phyloP scores from a whole-genome alignment of 148 eudicot species.

The Vaccinium myrtillus region DNA sequence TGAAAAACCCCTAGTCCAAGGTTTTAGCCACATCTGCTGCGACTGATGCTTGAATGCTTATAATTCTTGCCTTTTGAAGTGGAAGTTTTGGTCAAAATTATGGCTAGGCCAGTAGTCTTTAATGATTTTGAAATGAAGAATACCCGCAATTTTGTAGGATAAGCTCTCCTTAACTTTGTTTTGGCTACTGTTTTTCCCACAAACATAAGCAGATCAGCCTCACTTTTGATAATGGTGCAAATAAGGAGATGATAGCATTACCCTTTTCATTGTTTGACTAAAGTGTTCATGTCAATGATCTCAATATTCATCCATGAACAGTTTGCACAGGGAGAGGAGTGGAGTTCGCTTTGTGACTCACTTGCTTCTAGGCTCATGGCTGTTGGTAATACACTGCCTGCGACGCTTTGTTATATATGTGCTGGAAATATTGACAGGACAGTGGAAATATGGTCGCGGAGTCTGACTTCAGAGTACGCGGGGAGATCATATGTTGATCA shows the following conservation, averaged over 20 bases:
- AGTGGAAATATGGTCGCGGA: conserved; percentile 84
- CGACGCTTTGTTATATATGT: conserved; percentile 92
- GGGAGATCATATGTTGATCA: conserved; percentile 82
- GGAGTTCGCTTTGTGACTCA: conserved; percentile 80
- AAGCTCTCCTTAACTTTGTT: background rate
- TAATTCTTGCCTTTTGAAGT: background rate
- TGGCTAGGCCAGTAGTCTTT: background rate
- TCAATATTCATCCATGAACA: conserved; percentile 27
- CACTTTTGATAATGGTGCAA: background rate
- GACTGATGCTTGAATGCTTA: background rate
- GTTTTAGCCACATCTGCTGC: background rate
- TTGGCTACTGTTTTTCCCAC: background rate
- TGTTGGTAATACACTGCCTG: conserved; percentile 75
- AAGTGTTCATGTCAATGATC: conserved; percentile 4
- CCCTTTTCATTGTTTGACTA: background rate
- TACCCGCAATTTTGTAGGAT: background rate
- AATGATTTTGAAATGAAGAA: background rate
- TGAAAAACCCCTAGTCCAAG: background rate
- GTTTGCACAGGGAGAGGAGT: conserved; percentile 90
- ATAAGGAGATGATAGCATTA: background rate
- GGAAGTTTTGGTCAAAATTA: background rate
- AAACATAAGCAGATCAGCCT: background rate
- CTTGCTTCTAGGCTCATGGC: conserved; percentile 86
- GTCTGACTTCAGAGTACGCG: conserved; percentile 56
- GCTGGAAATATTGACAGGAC: conserved; percentile 94